Evolutionary conservation across 1,284 basidiomycete species (phyloP), one percentile per base, ranked within the genome.

Genomic region (Neonothopanus nambi): DNA sequence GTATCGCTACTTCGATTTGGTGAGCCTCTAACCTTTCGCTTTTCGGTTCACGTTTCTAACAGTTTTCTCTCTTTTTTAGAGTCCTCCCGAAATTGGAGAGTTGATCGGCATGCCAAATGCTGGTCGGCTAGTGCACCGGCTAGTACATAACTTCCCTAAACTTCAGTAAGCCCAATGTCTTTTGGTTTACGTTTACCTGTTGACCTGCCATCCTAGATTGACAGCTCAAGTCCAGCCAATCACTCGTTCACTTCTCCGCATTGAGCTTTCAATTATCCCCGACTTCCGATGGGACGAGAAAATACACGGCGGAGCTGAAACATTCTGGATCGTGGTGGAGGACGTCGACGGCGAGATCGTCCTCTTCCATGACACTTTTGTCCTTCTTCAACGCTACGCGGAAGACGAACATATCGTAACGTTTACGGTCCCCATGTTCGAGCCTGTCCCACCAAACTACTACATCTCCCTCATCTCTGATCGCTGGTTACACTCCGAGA

Each of bases 281-380:
- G 96, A 98, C 67, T 99, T 98, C 81, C 84, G 89, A 51, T 99
- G 96, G 96, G 95, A 98, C 53, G 92, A 95, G 64, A 93, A 93
- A 69, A 84, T 95, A 30, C 97, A 99, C 61, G 91, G 94, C 3
- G 72, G 78, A 1, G 87, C 92, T 0, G 93, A 98, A 70, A 84
- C 87, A 0, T 99, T 99, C 80, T 85, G 90, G 72, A 91, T 99
- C 61, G 70, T 96, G 44, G 94, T 98, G 12, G 95, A 98, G 69
- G 96, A 99, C 63, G 94, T 98, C 20, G 96, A 98, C 62, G 96
- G 96, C 52, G 96, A 99, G 69, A 85, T 93, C 58, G 87, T 98
- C 57, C 86, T 98, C 30, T 98, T 93, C 81, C 91, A 95, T 63
- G 96, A 99, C 67, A 83, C 86, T 21, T 98, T 98, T 74, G 75